Conservation (phyloP, 2,329 filamentous ascomycete genomes). For the Tolypocladium ophioglossoides region DNA sequence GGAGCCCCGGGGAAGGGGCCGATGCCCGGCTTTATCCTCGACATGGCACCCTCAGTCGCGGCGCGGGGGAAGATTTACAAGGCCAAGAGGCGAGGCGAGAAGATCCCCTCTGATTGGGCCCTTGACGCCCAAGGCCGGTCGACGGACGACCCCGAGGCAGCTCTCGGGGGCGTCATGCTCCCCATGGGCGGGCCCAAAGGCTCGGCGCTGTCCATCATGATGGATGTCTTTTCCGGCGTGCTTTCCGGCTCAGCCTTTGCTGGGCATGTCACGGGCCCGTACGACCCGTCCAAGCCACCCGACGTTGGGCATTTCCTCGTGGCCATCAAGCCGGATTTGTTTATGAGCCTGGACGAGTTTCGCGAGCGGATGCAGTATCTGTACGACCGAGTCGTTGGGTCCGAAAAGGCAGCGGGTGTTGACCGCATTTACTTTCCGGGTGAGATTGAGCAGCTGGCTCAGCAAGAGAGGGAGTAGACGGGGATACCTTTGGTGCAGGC, state of each 20-base stretch:
- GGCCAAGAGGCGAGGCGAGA: conserved; percentile 54
- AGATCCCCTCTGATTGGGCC: conserved; percentile 65
- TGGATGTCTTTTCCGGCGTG: conserved; percentile 80
- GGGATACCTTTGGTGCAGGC: conserved; percentile 50
- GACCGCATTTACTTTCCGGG: conserved; percentile 51
- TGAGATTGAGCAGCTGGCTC: conserved; percentile 48
- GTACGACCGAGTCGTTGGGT: conserved; percentile 41
- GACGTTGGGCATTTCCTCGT: conserved; percentile 68
- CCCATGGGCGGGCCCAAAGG: conserved; percentile 82
- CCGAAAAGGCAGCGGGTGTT: conserved; percentile 43
- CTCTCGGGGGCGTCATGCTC: conserved; percentile 69
- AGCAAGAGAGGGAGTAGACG: conserved; percentile 36
- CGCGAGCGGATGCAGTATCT: conserved; percentile 47
- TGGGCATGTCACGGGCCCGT: conserved; percentile 65
- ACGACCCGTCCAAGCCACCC: conserved; percentile 57
- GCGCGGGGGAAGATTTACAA: conserved; percentile 67
- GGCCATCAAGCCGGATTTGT: conserved; percentile 64
- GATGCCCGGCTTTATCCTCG: conserved; percentile 54
- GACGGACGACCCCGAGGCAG: conserved; percentile 62
- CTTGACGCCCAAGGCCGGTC: conserved; percentile 57
- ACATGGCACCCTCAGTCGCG: conserved; percentile 62
- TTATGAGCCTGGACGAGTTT: conserved; percentile 61
- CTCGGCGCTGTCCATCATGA: conserved; percentile 68
- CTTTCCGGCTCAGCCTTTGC: conserved; percentile 70
- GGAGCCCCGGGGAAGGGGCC: conserved; percentile 55